Evolutionary conservation across 345 rosid species (phyloP).

Genomic region (Moricandia arvensis): DNA sequence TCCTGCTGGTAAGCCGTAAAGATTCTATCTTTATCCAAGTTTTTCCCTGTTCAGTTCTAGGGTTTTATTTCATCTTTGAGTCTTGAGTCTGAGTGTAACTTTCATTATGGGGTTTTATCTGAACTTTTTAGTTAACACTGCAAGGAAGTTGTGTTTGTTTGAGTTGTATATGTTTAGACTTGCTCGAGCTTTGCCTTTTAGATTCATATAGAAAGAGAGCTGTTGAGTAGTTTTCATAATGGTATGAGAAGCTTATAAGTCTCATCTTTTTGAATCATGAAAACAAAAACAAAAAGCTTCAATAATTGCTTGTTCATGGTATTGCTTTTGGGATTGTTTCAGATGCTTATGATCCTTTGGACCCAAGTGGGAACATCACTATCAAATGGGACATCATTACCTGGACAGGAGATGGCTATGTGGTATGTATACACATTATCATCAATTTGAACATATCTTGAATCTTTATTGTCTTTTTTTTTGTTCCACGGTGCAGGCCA

Average conservation of each 20-base stretch:
- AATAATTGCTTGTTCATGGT: background rate
- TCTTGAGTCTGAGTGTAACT: constrained; percentile 21
- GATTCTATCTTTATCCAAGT: constrained; percentile 11
- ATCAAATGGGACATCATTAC: constrained; percentile 77
- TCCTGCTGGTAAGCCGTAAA: constrained; percentile 52
- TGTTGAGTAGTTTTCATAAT: background rate
- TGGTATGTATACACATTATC: constrained; percentile 38
- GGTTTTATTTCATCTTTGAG: constrained; percentile 24
- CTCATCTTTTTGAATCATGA: background rate
- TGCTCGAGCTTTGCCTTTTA: background rate
- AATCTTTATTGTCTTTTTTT: background rate
- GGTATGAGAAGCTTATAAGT: background rate
- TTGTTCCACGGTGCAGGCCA: constrained; percentile 46
- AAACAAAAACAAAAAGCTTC: background rate
- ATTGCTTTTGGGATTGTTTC: constrained; percentile 12
- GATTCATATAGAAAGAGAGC: constrained; percentile 8
- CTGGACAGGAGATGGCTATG: constrained; percentile 78
- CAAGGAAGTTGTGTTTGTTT: background rate
- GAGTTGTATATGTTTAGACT: background rate
- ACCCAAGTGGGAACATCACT: constrained; percentile 72
- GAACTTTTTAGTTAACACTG: background rate
- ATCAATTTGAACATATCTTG: background rate
- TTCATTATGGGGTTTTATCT: background rate
- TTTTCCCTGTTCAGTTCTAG: constrained; percentile 19
- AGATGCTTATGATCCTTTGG: constrained; percentile 74